phyloP scores from a whole-genome alignment of 2,329 filamentous ascomycete genomes.

The Acephala macrosclerotiorum region DNA sequence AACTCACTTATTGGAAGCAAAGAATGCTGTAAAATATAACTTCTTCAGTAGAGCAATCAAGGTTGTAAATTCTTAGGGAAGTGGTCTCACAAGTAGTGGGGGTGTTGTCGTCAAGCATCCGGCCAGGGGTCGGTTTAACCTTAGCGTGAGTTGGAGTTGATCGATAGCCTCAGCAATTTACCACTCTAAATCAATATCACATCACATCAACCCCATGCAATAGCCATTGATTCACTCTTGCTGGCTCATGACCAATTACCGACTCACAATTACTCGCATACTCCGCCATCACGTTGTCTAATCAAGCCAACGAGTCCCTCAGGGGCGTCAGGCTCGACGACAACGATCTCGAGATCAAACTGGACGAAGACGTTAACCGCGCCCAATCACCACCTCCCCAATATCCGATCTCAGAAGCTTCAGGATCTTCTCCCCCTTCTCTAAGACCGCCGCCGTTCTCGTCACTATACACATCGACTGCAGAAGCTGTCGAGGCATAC shows the following conservation, averaged over 20 bases:
- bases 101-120: constrained; percentile 1
- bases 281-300: constrained; percentile 56
- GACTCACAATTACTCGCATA: constrained; percentile 11
- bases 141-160: neutral
- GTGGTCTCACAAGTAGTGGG: neutral
- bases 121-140: constrained; percentile 4
- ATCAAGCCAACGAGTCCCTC: constrained; percentile 50
- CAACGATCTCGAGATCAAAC: constrained; percentile 41
- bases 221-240: constrained; percentile 12
- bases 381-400: constrained; percentile 63
- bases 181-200: constrained; percentile 4
- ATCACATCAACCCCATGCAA: constrained; percentile 9
- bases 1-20: neutral
- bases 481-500: constrained; percentile 47
- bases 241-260: constrained; percentile 12
- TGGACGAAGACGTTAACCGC: constrained; percentile 45
- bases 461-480: constrained; percentile 60
- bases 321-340: constrained; percentile 41
- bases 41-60: neutral
- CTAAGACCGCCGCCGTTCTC: constrained; percentile 65
- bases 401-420: constrained; percentile 62
- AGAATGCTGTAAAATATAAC: neutral
- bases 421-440: constrained; percentile 52
- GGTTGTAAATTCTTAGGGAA: neutral
- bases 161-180: constrained; percentile 6